These are phyloP conservation scores for Nannochloropsis oceanica DNA, from an alignment of 108 stramenopile species.

Conservation along the genomic window DNA sequence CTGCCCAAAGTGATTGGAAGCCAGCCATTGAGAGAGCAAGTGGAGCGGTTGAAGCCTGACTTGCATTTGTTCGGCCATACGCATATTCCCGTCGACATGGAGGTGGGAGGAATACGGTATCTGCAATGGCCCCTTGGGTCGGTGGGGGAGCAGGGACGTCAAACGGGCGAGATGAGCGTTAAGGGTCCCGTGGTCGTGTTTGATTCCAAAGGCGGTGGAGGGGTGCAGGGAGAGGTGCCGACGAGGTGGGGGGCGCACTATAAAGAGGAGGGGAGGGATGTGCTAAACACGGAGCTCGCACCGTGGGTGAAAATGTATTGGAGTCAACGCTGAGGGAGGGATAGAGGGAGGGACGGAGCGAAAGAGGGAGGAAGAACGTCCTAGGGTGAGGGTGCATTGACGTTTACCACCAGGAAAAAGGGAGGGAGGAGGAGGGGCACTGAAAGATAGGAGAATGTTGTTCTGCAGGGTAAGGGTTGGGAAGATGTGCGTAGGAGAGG, in stretches of 20 bases:
- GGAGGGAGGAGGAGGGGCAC: background rate
- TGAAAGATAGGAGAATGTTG: background rate
- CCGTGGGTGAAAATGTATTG: background rate
- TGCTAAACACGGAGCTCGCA: background rate
- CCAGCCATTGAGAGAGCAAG: constrained; percentile 17
- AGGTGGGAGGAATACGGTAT: constrained; percentile 11
- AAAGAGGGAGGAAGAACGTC: background rate
- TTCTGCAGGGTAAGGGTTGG: too few species aligned
- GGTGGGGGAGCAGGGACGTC: constrained; percentile 7
- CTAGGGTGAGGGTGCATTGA: too few species aligned
- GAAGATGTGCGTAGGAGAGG: too few species aligned
- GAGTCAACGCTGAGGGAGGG: background rate
- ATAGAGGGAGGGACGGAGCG: background rate
- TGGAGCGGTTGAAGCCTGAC: constrained; percentile 23
- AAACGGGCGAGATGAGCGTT: background rate
- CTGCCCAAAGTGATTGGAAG: constrained; percentile 28
- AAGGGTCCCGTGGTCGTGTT: constrained; percentile 11
- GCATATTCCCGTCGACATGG: constrained; percentile 40
- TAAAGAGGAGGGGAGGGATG: background rate
- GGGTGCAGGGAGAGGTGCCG: background rate
- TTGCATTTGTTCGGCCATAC: constrained; percentile 41
- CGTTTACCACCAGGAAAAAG: background rate
- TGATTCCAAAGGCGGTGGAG: background rate
- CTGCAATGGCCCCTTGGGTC: constrained; percentile 20
- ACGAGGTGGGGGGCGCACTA: background rate